phyloP scores from a whole-genome alignment of 2,329 filamentous ascomycete species.

The Domatiomyces globalis region DNA sequence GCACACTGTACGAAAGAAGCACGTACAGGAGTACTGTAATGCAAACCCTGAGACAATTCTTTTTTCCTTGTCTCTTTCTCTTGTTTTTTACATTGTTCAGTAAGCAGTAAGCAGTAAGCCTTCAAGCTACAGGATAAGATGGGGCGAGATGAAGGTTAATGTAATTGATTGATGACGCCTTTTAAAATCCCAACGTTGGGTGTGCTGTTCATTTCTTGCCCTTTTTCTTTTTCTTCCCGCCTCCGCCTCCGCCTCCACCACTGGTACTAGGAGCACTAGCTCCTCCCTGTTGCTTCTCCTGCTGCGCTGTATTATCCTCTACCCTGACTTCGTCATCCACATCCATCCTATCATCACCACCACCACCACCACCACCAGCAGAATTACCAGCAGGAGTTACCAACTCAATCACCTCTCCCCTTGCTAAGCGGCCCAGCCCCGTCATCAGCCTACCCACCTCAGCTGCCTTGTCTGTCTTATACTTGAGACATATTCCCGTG shows the following conservation, averaged over 20 bases:
- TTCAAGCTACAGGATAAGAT: too few relatives aligned
- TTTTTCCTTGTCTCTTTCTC: too few relatives aligned
- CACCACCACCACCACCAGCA: constrained; percentile 25
- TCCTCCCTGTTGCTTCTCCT: neutral
- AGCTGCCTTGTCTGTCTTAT: constrained; percentile 76
- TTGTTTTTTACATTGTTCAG: too few relatives aligned
- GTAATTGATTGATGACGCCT: neutral
- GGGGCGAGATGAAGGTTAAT: too few relatives aligned
- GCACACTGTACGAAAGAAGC: neutral
- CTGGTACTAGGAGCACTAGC: neutral
- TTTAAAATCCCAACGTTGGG: neutral
- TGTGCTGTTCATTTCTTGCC: constrained; percentile 19
- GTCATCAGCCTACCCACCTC: constrained; percentile 75
- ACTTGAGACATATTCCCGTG: constrained; percentile 74
- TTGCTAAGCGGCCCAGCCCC: constrained; percentile 60
- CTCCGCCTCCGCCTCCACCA: constrained; percentile 6
- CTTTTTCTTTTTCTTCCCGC: constrained; percentile 16
- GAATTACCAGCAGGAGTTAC: constrained; percentile 18
- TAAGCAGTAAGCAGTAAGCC: too few relatives aligned
- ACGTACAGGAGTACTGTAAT: too few relatives aligned
- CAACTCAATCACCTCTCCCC: constrained; percentile 44
- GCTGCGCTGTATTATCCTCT: neutral
- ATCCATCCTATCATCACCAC: constrained; percentile 18
- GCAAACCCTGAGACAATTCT: too few relatives aligned
- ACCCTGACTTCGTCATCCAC: constrained; percentile 11